Evolutionary conservation across 179 eudicot genomes (phyloP), one percentile per base, ranked within the genome.

Genomic region (Amaranthus tricolor): DNA sequence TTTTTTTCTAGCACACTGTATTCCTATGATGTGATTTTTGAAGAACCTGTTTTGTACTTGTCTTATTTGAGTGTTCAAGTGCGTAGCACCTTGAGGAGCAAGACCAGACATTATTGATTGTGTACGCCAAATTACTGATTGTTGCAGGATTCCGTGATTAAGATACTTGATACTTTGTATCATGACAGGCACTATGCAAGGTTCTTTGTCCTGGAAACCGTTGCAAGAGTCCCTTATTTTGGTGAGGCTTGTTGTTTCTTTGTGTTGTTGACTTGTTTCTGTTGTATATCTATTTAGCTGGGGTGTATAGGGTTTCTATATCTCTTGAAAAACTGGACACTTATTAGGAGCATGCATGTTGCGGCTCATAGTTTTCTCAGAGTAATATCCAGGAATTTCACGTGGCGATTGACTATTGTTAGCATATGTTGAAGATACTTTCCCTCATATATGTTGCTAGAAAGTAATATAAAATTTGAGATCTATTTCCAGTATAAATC

Each of bases 201-300:
- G 83, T 96, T 96, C 84, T 96, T 77, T 86, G 99, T 96, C 74
- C 81, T 96, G 68, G 99, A 96, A 88, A 96, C 97, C 48, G 88
- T 96, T 77, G 99, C 99, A 54, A 87, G 99, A 86, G 98, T 96
- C 80, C 99, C 99, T 61, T 96, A 96, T 79, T 96, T 96, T 83
- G 94, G 99, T 93, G 84, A 95, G 89, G 84, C 61, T 50, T 71
- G 14, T 62, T 60, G 54, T 60, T 69, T 76, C 62, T 55, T 71
- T 73, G 51, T 17, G 49, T 69, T 52, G 16, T 62, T 53, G 62
- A 62, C 45, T 31, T 65, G 11, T 55, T 50, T 15, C 21, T 74
- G 20, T 55, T 47, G 20, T 74, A 47, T 77, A 50, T 11, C 74
- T 62, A 43, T 72, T 60, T 45, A 20, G 66, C 73, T 15, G 14